Evolutionary conservation across 768 basidiomycete genomes (phyloP), one percentile per base, ranked within the genome.

Genomic region (Suillus variegatus): DNA sequence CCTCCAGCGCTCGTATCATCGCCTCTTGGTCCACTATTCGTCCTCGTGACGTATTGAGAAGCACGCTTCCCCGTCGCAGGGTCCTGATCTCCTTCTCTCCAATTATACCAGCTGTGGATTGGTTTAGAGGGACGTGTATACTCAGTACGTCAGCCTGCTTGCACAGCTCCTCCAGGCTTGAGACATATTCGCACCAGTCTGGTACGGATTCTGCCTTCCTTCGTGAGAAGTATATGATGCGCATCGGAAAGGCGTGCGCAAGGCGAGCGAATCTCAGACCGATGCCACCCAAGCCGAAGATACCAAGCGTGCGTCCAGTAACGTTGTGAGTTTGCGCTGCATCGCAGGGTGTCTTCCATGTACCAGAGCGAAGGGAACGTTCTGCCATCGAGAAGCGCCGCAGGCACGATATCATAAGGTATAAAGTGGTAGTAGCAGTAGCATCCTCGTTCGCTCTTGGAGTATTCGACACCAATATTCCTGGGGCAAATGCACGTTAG

Each of bases 21-120:
- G 92, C 94, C n/a, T 84, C 85, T 76, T 95, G 92, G 69, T 95
- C 91, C 43, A 95, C 85, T 43, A 95, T 86, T 73, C 90, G 93
- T 12, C 94, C 94, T 32, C 94, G 79, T 41, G 92, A 91, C 8
- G 92, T 94, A 76, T 94, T 94, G 67, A 94, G 84, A 71, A 94
- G 84, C 60, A 92, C 84, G 4, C 85, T 82, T 3, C 90, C 90
- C 60, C 84, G 85, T 79, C 89, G 93, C 79, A 95, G 80, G 69
- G 82, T 80, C 62, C 87, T 79, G 67, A 95, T 92, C 83, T 86
- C 86, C 72, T 83, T 85, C 76, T 91, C 89, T 41, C 86, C 87
- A 8, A 94, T 88, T 18, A 89, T 75, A 1, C 87, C 87, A 47
- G 86, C 82, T 14, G 92, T 96, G 43, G 92, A 86, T 41, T 80